phyloP scores from a whole-genome alignment of 352 stramenopile species.

The Phytophthora fragariae region DNA sequence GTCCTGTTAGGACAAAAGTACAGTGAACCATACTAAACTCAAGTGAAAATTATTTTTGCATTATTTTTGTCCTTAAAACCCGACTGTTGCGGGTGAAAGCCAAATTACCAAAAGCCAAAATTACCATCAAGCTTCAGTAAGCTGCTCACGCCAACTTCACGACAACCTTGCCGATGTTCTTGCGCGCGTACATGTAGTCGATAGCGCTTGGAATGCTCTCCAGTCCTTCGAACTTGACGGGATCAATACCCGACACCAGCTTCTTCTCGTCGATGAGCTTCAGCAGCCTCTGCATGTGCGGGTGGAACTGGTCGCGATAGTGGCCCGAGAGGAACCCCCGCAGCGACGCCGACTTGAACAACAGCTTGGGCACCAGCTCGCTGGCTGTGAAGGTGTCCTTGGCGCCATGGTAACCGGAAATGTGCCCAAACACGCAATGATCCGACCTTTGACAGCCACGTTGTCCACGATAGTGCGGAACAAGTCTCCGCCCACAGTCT shows the following conservation, averaged over 20 bases:
- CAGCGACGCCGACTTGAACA: constrained; percentile 34
- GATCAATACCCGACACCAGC: neutral
- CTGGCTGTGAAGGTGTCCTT: constrained; percentile 2
- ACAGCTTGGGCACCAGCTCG: constrained; percentile 3
- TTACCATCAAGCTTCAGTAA: neutral
- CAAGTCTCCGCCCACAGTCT: neutral
- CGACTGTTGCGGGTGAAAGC: too few species aligned
- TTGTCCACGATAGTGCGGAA: constrained; percentile 9
- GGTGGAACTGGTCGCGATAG: constrained; percentile 43
- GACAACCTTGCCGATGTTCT: constrained; percentile 7
- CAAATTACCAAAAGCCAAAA: too few species aligned
- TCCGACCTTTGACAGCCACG: neutral
- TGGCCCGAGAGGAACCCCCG: constrained; percentile 45
- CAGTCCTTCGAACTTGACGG: constrained; percentile 1
- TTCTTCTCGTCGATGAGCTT: constrained; percentile 18
- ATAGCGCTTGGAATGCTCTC: neutral
- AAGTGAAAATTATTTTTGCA: too few species aligned
- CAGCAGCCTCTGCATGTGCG: constrained; percentile 46
- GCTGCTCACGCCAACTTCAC: neutral
- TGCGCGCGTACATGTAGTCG: constrained; percentile 7
- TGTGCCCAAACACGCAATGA: neutral
- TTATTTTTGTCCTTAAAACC: too few species aligned
- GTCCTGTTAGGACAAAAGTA: too few species aligned
- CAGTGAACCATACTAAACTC: too few species aligned
- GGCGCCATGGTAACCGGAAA: constrained; percentile 2